These are phyloP conservation scores for Trichoderma asperellum DNA, from an alignment of 2,329 filamentous ascomycete genomes.

Conservation along the genomic window DNA sequence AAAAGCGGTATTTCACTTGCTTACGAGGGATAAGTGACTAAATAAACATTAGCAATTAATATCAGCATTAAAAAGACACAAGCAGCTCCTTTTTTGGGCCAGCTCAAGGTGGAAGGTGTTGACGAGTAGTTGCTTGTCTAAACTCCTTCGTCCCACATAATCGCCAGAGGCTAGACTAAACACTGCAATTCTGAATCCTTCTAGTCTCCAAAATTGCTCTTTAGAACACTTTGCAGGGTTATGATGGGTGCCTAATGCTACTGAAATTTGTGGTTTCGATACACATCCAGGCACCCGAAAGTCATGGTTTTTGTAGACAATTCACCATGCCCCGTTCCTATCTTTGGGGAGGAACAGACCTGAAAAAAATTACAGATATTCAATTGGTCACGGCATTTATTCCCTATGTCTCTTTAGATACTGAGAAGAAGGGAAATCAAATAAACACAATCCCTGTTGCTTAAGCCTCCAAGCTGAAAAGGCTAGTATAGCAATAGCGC, in stretches of 20 bases:
- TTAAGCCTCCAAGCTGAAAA: not conserved
- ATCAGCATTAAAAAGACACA: not conserved
- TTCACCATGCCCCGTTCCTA: not conserved
- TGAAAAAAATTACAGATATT: not conserved
- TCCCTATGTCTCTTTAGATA: not conserved
- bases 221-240: not conserved
- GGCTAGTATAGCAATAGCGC: not conserved
- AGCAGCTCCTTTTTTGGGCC: not conserved
- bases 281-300: not conserved
- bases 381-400: not conserved
- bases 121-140: not conserved
- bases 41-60: not conserved
- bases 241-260: constrained; percentile 4
- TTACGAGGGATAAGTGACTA: not conserved
- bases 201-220: not conserved
- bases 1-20: not conserved
- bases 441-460: not conserved
- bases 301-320: not conserved
- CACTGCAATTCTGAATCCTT: constrained; percentile 1
- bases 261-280: not conserved
- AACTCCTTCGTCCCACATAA: not conserved
- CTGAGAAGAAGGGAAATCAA: not conserved
- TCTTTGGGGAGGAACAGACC: not conserved
- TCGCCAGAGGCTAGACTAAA: not conserved
- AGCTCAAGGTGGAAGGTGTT: not conserved